These are phyloP conservation scores for Oryza nivara DNA, from an alignment of 176 grass and related monocot genomes.

Conservation along the genomic window DNA sequence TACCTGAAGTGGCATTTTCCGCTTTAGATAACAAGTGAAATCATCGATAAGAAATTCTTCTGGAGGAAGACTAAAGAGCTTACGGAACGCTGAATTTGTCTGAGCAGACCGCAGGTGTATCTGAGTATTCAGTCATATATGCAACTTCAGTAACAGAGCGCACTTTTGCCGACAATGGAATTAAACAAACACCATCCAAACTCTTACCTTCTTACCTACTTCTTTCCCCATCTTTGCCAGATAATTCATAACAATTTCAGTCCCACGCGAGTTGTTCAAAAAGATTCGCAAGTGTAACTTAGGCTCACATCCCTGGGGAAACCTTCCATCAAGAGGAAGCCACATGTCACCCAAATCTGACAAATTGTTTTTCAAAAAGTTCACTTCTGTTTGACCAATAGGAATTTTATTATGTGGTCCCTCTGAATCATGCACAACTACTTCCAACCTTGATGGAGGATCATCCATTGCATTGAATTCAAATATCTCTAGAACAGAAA, in stretches of 20 bases:
- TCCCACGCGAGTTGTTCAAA: conserved; percentile 72
- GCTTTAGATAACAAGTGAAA: conserved; percentile 95
- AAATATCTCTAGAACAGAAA: conserved; percentile 74
- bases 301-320: conserved; percentile 76
- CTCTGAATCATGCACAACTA: conserved; percentile 79
- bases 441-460: conserved; percentile 75
- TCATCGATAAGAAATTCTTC: conserved; percentile 99
- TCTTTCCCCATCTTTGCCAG: conserved; percentile 90
- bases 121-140: conserved; percentile 57
- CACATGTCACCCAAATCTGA: conserved; percentile 79
- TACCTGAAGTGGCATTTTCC: conserved; percentile 93
- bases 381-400: conserved; percentile 79
- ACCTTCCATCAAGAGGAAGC: conserved; percentile 81
- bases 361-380: conserved; percentile 87
- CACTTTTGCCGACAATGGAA: conserved; percentile 12
- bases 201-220: conserved; percentile 87
- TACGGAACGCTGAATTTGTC: conserved; percentile 89
- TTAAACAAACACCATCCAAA: conserved; percentile 32
- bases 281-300: conserved; percentile 81
- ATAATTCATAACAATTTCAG: conserved; percentile 77
- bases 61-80: conserved; percentile 80
- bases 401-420: conserved; percentile 56
- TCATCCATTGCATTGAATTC: conserved; percentile 96
- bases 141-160: conserved; percentile 37
- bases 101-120: conserved; percentile 80